Conservation (phyloP, 768 basidiomycete species). For the Termitomyces sp. region DNA sequence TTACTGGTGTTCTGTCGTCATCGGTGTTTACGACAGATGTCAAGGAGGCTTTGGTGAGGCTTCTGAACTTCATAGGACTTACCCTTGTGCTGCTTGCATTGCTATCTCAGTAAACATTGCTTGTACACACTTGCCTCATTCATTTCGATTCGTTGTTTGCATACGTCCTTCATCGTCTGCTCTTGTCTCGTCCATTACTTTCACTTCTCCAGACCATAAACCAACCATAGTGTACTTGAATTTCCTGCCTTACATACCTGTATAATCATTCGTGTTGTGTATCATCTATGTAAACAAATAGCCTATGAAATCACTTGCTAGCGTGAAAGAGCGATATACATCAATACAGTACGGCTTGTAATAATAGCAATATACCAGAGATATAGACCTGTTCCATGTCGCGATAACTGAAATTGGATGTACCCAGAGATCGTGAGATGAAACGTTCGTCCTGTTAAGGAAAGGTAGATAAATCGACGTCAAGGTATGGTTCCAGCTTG, state of each 20-base stretch:
- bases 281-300: not conserved
- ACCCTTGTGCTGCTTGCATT: conserved; percentile 12
- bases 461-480: not conserved
- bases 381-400: too few relatives aligned
- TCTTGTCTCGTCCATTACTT: not conserved
- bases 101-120: not conserved
- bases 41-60: conserved; percentile 6
- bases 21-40: conserved; percentile 6
- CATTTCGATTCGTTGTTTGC: not conserved
- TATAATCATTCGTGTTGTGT: not conserved
- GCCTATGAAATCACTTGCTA: not conserved
- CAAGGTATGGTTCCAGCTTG: not conserved
- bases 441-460: not conserved
- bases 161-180: not conserved
- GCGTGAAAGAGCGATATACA: not conserved
- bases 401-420: not conserved
- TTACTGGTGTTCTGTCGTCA: conserved; percentile 3
- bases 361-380: not conserved
- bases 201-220: not conserved
- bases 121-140: too few relatives aligned
- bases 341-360: not conserved
- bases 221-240: not conserved
- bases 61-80: conserved; percentile 12
- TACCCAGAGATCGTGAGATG: not conserved
- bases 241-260: not conserved